These are phyloP conservation scores for Erodium texanum DNA, from an alignment of 441 rosid species.

Conservation along the genomic window DNA sequence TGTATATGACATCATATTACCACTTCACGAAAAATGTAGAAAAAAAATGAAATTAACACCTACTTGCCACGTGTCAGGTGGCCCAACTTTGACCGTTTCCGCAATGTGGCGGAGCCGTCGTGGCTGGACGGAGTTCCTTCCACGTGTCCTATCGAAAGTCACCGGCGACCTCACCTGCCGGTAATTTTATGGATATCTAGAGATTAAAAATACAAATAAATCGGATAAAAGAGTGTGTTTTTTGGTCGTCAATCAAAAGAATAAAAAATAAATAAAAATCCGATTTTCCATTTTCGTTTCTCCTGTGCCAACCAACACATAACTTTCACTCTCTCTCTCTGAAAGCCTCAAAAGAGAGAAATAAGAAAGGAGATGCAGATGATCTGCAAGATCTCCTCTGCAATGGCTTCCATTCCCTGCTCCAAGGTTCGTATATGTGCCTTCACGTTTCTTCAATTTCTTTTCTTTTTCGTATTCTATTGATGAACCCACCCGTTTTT, in stretches of 20 bases:
- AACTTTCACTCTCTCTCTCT: slow-evolving; percentile 13
- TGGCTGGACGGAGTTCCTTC: background rate
- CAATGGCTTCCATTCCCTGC: slow-evolving; percentile 66
- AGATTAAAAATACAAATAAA: background rate
- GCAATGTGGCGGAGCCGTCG: background rate
- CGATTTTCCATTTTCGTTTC: background rate
- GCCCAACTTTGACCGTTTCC: background rate
- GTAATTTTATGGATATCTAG: background rate
- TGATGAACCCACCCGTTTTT: background rate
- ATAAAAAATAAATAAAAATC: background rate
- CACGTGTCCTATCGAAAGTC: background rate
- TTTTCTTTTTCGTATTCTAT: background rate
- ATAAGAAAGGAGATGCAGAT: slow-evolving; percentile 35
- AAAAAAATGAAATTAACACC: background rate
- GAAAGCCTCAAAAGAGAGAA: slow-evolving; percentile 3
- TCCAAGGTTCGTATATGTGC: slow-evolving; percentile 40
- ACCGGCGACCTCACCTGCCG: background rate
- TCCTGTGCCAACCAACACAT: background rate
- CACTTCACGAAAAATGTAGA: background rate
- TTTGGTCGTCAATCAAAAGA: background rate
- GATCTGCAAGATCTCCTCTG: slow-evolving; percentile 67
- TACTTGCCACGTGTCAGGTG: background rate
- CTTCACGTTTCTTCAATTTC: background rate
- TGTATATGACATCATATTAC: background rate
- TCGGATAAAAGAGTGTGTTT: background rate